Percentiles rank a stretch among this genome's conserved stretches.
Conservation (phyloP, 73 alveolate genomes). For the Breviolum minutum region DNA sequence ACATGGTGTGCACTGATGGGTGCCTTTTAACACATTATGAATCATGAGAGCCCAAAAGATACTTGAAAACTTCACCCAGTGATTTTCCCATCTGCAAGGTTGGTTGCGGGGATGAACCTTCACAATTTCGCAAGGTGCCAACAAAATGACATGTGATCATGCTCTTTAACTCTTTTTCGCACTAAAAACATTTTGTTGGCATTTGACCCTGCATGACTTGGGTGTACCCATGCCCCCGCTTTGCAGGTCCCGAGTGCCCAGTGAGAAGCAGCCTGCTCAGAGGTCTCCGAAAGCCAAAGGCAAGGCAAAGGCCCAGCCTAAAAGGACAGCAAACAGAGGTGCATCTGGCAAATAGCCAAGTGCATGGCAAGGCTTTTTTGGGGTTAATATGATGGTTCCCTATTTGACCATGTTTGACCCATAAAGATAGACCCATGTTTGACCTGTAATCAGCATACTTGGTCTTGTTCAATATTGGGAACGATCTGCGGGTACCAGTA, state of each 20-base stretch:
- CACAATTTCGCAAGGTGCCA: not conserved
- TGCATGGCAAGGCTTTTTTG: not conserved
- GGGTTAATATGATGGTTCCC: not conserved
- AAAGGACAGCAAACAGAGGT: not conserved
- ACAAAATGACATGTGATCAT: not conserved
- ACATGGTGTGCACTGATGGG: no score
- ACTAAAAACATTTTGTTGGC: not conserved
- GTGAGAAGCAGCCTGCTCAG: not conserved
- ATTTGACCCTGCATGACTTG: not conserved
- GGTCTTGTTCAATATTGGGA: not conserved
- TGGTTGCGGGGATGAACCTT: not conserved
- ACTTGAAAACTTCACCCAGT: not conserved
- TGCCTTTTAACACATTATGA: not conserved
- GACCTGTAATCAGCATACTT: not conserved
- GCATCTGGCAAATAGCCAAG: not conserved
- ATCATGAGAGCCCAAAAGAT: not conserved
- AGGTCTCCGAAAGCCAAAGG: not conserved
- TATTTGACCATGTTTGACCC: not conserved
- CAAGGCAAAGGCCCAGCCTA: not conserved
- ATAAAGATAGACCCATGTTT: not conserved
- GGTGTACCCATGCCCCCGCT: not conserved
- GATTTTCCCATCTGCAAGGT: not conserved
- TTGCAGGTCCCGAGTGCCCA: not conserved
- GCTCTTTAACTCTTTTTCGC: not conserved
- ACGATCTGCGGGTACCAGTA: not conserved